phyloP scores from a whole-genome alignment of 2,329 filamentous ascomycete genomes.

The Fusarium sp. region DNA sequence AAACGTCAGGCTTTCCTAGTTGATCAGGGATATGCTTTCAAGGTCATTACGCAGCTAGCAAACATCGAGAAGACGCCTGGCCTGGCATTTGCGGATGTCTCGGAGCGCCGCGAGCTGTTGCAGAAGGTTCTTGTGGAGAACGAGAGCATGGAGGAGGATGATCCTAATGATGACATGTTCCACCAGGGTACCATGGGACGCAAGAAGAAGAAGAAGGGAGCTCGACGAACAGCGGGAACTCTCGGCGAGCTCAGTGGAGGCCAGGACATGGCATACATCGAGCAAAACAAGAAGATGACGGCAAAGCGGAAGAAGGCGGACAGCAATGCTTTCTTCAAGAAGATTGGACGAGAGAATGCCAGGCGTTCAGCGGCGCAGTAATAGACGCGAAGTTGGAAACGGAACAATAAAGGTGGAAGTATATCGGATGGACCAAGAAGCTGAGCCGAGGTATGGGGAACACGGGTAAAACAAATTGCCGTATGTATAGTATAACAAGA shows the following conservation, averaged over 20 bases:
- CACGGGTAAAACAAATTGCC: slow-evolving; percentile 4
- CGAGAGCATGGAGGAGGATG: slow-evolving; percentile 79
- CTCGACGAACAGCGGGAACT: slow-evolving; percentile 83
- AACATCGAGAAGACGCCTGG: slow-evolving; percentile 87
- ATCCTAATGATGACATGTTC: slow-evolving; percentile 62
- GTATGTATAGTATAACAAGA: background rate
- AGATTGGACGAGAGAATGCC: slow-evolving; percentile 56
- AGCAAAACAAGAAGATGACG: slow-evolving; percentile 76
- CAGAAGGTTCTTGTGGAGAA: slow-evolving; percentile 91
- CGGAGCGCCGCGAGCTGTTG: slow-evolving; percentile 85
- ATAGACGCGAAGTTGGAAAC: slow-evolving; percentile 13
- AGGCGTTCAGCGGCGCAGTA: slow-evolving; percentile 50
- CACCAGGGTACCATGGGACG: slow-evolving; percentile 59
- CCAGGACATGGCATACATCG: slow-evolving; percentile 96
- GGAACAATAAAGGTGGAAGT: background rate
- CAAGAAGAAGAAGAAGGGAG: slow-evolving; percentile 65
- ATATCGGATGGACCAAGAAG: slow-evolving; percentile 13
- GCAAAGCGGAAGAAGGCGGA: slow-evolving; percentile 55
- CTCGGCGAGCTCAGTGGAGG: slow-evolving; percentile 89
- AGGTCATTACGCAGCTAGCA: slow-evolving; percentile 95
- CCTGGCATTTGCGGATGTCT: slow-evolving; percentile 81
- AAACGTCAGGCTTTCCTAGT: slow-evolving; percentile 97
- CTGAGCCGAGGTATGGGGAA: background rate
- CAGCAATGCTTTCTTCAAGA: slow-evolving; percentile 56
- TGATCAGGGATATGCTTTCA: slow-evolving; percentile 98